Evolutionary conservation across 345 rosid species (phyloP), one percentile per base, ranked within the genome.

Genomic region (Eucalyptus pumila): DNA sequence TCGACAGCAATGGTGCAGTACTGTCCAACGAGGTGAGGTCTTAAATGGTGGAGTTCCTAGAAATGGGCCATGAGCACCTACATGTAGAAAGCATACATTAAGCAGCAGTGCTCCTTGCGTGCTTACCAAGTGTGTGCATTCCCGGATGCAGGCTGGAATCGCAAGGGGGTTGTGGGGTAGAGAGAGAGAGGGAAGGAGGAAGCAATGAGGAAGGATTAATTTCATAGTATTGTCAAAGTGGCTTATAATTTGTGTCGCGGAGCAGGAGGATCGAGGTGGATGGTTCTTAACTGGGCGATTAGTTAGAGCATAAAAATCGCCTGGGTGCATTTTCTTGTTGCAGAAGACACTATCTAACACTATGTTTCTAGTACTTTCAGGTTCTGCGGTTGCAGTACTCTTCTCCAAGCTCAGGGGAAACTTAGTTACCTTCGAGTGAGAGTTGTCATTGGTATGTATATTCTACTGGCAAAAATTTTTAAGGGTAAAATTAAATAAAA

Each of bases 391-490:
- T 45, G 65, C 87, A 83, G 90, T 88, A 60, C 52, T 90, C 9
- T 89, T 90, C 52, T 90, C 92, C 69, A 94, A 91, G 89, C 88
- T 95, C 37, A 94, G 87, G 76, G 90, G 90, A 72, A 92, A 69
- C 27, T 47, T 90, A 91, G 89, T 42, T 95, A 94, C 91, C 89
- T 96, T 86, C 94, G 89, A 34, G 83, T 94, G 54, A 93, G 95
- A 87, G 89, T 95, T 87, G 87, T 92, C 92, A 92, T 96, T 1
- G 95, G 98, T 97, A 92, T 92, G 91, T 80, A 86, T 81, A 87
- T 81, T 44, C 47, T 72, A 51, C 27, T 19, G 23, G 42, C 11
- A 67, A 67, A 15, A 15, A 2, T 67, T 32, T 15, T 4, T 32
- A 67, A 48, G 23, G 80, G 80, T 9, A 67, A n/a, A 67, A 17